These are phyloP conservation scores for Pseudocercospora cruenta DNA, from an alignment of 2,329 filamentous ascomycete species.

Conservation along the genomic window DNA sequence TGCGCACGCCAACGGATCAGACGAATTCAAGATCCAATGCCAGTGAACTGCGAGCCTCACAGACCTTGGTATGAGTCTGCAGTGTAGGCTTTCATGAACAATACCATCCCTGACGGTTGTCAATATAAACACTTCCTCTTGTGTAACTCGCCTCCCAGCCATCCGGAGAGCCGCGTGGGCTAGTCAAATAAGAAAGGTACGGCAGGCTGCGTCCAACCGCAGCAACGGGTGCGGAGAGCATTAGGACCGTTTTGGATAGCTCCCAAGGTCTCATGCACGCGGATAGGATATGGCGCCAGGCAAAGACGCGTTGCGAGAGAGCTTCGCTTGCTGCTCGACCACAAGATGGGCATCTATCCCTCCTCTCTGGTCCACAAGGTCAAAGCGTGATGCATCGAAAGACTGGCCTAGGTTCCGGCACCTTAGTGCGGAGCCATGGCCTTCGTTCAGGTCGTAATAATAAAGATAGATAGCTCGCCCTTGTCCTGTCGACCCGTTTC, in stretches of 20 bases:
- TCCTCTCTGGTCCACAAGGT: conserved; percentile 17
- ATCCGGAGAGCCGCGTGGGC: conserved; percentile 24
- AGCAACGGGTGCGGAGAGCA: conserved; percentile 24
- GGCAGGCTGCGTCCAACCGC: conserved; percentile 29
- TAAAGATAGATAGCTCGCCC: conserved; percentile 20
- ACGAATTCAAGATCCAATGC: not conserved
- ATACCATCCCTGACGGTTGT: not conserved
- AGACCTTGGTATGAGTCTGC: not conserved
- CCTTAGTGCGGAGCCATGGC: conserved; percentile 23
- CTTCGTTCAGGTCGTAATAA: conserved; percentile 20
- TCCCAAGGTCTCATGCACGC: conserved; percentile 25
- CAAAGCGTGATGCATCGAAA: conserved; percentile 23
- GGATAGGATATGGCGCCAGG: conserved; percentile 22
- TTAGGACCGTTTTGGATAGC: conserved; percentile 32
- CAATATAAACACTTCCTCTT: not conserved
- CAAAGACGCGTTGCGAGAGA: conserved; percentile 18
- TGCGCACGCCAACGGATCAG: not conserved
- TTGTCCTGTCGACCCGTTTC: conserved; percentile 2
- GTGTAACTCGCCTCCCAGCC: conserved; percentile 17
- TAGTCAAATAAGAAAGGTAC: conserved; percentile 19
- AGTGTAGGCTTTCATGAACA: not conserved
- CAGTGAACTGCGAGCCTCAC: not conserved
- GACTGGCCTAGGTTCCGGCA: conserved; percentile 20
- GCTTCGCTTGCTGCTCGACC: conserved; percentile 20
- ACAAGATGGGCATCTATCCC: conserved; percentile 17